Percentiles rank a stretch among this genome's conserved stretches.
Evolutionary conservation across 129 eudicot genomes (phyloP).

Genomic region (Centella asiatica): DNA sequence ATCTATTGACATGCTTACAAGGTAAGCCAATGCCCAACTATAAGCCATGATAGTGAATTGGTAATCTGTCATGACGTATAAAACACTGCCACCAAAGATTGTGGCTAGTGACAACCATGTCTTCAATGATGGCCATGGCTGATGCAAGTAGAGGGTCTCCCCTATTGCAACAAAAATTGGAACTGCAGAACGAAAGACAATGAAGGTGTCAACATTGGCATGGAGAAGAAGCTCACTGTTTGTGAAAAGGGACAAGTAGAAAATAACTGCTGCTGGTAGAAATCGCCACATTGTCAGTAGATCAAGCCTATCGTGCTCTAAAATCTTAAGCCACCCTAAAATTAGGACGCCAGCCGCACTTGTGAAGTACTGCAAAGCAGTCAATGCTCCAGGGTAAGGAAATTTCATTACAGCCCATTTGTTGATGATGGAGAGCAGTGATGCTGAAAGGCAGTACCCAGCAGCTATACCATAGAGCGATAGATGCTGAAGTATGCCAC

Average conservation of each 20-base stretch:
- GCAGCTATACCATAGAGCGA: slow-evolving; percentile 85
- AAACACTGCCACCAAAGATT: slow-evolving; percentile 81
- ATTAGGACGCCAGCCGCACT: slow-evolving; percentile 80
- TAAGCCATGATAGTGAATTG: slow-evolving; percentile 89
- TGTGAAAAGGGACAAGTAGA: slow-evolving; percentile 86
- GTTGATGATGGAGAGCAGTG: slow-evolving; percentile 89
- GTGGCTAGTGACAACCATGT: slow-evolving; percentile 88
- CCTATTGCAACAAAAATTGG: slow-evolving; percentile 97
- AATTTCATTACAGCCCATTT: slow-evolving; percentile 99
- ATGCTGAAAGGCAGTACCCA: slow-evolving; percentile 92
- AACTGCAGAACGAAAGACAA: slow-evolving; percentile 83
- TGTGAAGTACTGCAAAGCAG: slow-evolving; percentile 91
- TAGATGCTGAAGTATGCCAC: slow-evolving; percentile 52
- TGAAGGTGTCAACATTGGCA: slow-evolving; percentile 95
- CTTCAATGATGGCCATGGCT: slow-evolving; percentile 87
- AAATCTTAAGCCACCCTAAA: slow-evolving; percentile 54
- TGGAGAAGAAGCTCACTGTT: slow-evolving; percentile 98
- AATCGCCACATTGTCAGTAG: slow-evolving; percentile 83
- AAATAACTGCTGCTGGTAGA: slow-evolving; percentile 82
- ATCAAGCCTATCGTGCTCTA: slow-evolving; percentile 78
- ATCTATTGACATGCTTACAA: slow-evolving; percentile 94
- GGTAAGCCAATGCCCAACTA: slow-evolving; percentile 88
- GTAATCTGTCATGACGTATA: slow-evolving; percentile 86
- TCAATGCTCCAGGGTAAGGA: slow-evolving; percentile 94
- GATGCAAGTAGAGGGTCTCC: slow-evolving; percentile 80